These are phyloP conservation scores for Magnolia changhungtana DNA, from an alignment of 164 flowering plant genomes.

Conservation along the genomic window DNA sequence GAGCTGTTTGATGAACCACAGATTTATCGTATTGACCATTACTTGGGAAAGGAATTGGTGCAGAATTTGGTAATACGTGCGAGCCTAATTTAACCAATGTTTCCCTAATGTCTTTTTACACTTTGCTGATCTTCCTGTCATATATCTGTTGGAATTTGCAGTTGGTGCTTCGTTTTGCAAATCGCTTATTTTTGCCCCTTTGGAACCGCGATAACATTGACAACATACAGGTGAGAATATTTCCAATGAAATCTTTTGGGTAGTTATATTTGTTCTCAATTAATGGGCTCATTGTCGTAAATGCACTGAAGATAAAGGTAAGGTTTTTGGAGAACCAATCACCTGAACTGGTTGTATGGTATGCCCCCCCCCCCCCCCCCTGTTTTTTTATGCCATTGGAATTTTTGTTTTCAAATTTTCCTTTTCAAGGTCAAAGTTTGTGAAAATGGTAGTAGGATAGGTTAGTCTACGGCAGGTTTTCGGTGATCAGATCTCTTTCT, in stretches of 20 bases:
- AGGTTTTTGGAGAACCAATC: no score
- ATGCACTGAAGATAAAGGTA: background rate
- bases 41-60: constrained; percentile 95
- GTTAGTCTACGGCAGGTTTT: no score
- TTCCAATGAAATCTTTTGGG: background rate
- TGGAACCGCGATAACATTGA: constrained; percentile 78
- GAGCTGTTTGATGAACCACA: constrained; percentile 87
- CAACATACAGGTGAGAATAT: constrained; percentile 55
- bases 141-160: constrained; percentile 26
- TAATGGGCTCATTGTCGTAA: background rate
- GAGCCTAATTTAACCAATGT: background rate
- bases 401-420: no score
- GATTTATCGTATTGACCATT: constrained; percentile 97
- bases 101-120: background rate
- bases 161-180: constrained; percentile 85
- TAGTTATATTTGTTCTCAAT: background rate
- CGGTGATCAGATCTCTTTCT: no score
- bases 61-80: constrained; percentile 84
- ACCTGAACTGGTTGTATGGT: no score
- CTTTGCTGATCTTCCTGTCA: background rate
- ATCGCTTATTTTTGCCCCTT: constrained; percentile 70
- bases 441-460: no score
- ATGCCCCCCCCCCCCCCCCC: no score
- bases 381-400: no score
- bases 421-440: no score